Evolutionary conservation across 2,329 filamentous ascomycete genomes (phyloP), one percentile per base, ranked within the genome.

Genomic region (Fusarium sp.): DNA sequence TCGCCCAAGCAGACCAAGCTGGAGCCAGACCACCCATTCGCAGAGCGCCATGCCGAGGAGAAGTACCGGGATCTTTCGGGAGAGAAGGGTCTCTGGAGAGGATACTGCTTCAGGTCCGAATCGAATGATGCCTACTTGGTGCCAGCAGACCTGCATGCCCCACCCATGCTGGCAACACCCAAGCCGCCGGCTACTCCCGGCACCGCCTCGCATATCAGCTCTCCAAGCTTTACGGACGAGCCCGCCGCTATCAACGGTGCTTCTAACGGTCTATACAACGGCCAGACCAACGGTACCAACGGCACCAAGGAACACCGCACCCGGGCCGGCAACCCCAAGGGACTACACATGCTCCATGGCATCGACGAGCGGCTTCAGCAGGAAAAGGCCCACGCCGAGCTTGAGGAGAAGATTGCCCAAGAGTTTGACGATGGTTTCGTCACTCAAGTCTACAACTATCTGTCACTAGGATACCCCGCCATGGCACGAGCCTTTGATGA

Each of bases 371-470:
- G 85, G 20, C 80, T 89, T 18, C 83, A 82, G 67, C 83, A 84
- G 66, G 87, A 89, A 73, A 88, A 88, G 79, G 85, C 82, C 7
- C 82, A 83, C 14, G 85, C 84, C 18, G 87, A 90, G 75, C 82
- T 83, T 2, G 84, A 89, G 72, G 87, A 88, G 61, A 87, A 87
- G 76, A 89, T 91, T 69, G 80, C 84, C 5, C 82, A 83, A 62
- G 95, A 98, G 82, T 97, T 96, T 78, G 87, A 92, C 70, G 94
- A 98, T 80, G 87, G 87, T 5, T 98, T 98, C 80, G 91, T 98
- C 65, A 98, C 95, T 0, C 96, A 98, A 82, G 95, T 98, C 9
- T 98, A 97, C 87, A 98, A 98, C 82, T 98, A 98, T 82, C 88
- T 98, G 18, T 97, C 94, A 0, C 88, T 98, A 6, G 96, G 96